These are phyloP conservation scores for Globisporangium parvum DNA, from an alignment of 352 stramenopile genomes.

Conservation along the genomic window DNA sequence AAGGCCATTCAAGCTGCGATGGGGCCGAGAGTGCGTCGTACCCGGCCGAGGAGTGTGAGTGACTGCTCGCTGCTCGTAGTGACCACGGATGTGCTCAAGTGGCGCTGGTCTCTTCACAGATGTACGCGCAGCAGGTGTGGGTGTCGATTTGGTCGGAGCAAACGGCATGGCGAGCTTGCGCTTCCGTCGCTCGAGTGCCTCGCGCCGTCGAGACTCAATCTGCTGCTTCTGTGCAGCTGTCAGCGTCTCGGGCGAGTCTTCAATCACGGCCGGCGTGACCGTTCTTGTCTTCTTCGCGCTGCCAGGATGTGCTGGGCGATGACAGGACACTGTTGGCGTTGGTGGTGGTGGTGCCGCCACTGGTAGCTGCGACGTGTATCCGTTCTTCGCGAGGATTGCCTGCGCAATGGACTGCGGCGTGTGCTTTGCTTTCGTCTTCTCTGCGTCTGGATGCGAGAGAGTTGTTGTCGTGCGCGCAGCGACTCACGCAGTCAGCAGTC, in stretches of 20 bases:
- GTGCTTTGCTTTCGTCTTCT: slow-evolving; percentile 41
- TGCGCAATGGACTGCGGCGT: slow-evolving; percentile 57
- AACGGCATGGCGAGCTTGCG: slow-evolving; percentile 6
- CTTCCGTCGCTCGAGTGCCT: slow-evolving; percentile 55
- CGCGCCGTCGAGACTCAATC: slow-evolving; percentile 44
- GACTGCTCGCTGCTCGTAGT: no score
- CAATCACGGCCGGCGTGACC: slow-evolving; percentile 12
- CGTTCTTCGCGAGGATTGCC: slow-evolving; percentile 61
- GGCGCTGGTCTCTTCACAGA: neutral
- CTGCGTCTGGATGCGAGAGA: slow-evolving; percentile 27
- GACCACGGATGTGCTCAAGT: no score
- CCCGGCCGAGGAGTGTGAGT: no score
- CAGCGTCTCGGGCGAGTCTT: slow-evolving; percentile 28
- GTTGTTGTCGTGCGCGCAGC: neutral
- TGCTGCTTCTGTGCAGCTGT: slow-evolving; percentile 46
- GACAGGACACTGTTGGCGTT: neutral
- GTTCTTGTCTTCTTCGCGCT: neutral
- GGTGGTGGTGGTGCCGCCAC: neutral
- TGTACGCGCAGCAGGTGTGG: neutral
- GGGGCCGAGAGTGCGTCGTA: no score
- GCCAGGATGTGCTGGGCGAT: neutral
- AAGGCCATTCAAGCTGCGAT: no score
- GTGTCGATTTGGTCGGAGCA: neutral
- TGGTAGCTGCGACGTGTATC: slow-evolving; percentile 23
- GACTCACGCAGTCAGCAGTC: neutral